These are phyloP conservation scores for Pseudomassariella vexata DNA, from an alignment of 2,329 filamentous ascomycete species.

Conservation along the genomic window DNA sequence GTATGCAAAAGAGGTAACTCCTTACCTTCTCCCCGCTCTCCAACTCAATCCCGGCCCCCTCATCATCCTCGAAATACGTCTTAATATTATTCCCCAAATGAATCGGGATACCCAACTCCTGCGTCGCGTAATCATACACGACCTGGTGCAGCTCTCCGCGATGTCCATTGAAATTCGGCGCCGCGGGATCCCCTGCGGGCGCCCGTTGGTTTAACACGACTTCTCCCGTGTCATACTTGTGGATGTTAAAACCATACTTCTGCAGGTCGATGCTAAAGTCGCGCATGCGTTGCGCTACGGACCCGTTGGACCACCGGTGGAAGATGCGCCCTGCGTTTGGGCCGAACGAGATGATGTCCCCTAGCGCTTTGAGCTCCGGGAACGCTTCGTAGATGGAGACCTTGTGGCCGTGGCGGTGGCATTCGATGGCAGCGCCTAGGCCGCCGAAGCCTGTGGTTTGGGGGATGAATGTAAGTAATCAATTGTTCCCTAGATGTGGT, in stretches of 20 bases:
- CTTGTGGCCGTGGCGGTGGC: slow-evolving; percentile 53
- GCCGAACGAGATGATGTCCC: slow-evolving; percentile 59
- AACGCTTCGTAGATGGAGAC: slow-evolving; percentile 55
- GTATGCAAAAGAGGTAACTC: slow-evolving; percentile 1
- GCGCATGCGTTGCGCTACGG: slow-evolving; percentile 39
- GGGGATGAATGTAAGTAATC: too few relatives aligned
- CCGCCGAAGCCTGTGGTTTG: slow-evolving; percentile 59
- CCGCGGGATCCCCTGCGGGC: slow-evolving; percentile 35
- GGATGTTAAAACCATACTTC: slow-evolving; percentile 53
- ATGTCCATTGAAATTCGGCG: slow-evolving; percentile 55
- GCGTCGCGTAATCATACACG: slow-evolving; percentile 50
- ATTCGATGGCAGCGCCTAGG: slow-evolving; percentile 57
- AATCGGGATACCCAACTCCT: slow-evolving; percentile 50
- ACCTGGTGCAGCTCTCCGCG: slow-evolving; percentile 54
- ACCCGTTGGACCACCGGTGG: slow-evolving; percentile 47
- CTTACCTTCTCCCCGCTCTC: slow-evolving; percentile 17
- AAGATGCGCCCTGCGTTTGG: slow-evolving; percentile 57
- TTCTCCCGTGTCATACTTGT: slow-evolving; percentile 55
- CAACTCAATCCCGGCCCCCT: slow-evolving; percentile 2
- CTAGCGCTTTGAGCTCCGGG: slow-evolving; percentile 49
- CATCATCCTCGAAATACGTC: slow-evolving; percentile 49
- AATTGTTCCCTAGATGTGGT: too few relatives aligned
- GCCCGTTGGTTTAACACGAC: slow-evolving; percentile 50
- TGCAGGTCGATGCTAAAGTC: slow-evolving; percentile 45
- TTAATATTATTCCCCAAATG: slow-evolving; percentile 44